Base-by-base conservation (phyloP, 805 yeast species). In the Lachancea mirantina region DNA sequence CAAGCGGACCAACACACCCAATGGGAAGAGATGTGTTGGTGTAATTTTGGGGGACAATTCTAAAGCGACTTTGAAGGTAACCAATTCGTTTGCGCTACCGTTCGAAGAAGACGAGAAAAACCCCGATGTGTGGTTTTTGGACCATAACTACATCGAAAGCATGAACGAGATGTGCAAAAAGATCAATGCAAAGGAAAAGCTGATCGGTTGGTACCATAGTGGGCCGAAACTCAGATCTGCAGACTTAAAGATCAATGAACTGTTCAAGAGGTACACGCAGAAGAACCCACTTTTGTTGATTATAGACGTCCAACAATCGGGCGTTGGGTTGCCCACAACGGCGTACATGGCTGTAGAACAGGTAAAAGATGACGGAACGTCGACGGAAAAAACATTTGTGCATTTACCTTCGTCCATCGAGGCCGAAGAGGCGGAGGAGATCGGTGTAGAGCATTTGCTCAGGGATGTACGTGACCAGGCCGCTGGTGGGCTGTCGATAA, bases 341-440 rank as follows among this genome's bases (percentile, higher is more conserved):
- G 95, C 96, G 6, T 92, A 92, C 55, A 68, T 78, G 42, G 94
- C 96, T 4, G 76, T 89, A 23, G 97, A 92, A 55, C 97, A 92
- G 63, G 84, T 92, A 38, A 88, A 87, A 54, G 94, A 87, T 50
- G 97, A 92, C 59, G 98, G 98, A 14, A 75, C 95, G 1, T 76
- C 88, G 4, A 83, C 95, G 6, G 95, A 85, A 53, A 80, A 81
- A 61, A 87, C 96, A 3, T 92, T 92, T 63, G 74, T 84, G 28
- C 98, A 92, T 59, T 76, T 89, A 19, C 96, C 97, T 8, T 84
- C 96, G 9, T 68, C 74, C 18, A 85, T 94, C 43, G 89, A 84
- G 55, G 99, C 99, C 3, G 98, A 92, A 55, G 99, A 92, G 57
- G 98, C 98, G 7, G 99, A 92, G 62, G 99, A 92, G 61, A 92